These are phyloP conservation scores for Pyracantha coccinea DNA, from an alignment of 331 rosid genomes.

Conservation along the genomic window DNA sequence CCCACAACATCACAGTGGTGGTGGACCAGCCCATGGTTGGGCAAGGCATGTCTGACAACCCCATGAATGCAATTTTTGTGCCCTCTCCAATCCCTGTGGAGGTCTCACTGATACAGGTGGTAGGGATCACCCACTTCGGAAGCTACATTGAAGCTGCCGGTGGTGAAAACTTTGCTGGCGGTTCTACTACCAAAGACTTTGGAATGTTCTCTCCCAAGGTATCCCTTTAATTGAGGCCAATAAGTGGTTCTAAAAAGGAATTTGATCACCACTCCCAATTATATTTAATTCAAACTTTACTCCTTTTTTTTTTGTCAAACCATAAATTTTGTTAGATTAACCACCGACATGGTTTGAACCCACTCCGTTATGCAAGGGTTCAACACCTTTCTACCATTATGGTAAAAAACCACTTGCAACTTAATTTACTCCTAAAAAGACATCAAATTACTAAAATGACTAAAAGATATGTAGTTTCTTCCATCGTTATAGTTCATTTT, in stretches of 20 bases:
- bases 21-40: constrained; percentile 67
- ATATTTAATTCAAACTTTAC: neutral
- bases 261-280: neutral
- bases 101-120: constrained; percentile 70
- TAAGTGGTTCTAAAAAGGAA: neutral
- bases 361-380: too few species aligned
- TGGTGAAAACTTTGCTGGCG: constrained; percentile 42
- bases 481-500: too few species aligned
- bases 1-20: constrained; percentile 42
- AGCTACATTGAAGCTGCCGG: constrained; percentile 77
- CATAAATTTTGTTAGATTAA: too few species aligned
- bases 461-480: too few species aligned
- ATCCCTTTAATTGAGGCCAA: neutral
- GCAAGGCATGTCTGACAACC: constrained; percentile 78
- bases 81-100: constrained; percentile 72
- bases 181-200: constrained; percentile 31
- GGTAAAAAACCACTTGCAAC: too few species aligned
- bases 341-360: too few species aligned
- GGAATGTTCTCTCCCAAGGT: constrained; percentile 90
- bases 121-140: constrained; percentile 64
- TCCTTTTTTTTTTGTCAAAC: too few species aligned
- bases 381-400: too few species aligned
- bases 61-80: constrained; percentile 70
- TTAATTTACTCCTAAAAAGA: too few species aligned
- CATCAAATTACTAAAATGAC: too few species aligned